A percentile compares a stretch with the other conserved stretches of the same genome.
phyloP scores from a whole-genome alignment of 1,284 basidiomycete genomes.

The Cutaneotrichosporon sp. region DNA sequence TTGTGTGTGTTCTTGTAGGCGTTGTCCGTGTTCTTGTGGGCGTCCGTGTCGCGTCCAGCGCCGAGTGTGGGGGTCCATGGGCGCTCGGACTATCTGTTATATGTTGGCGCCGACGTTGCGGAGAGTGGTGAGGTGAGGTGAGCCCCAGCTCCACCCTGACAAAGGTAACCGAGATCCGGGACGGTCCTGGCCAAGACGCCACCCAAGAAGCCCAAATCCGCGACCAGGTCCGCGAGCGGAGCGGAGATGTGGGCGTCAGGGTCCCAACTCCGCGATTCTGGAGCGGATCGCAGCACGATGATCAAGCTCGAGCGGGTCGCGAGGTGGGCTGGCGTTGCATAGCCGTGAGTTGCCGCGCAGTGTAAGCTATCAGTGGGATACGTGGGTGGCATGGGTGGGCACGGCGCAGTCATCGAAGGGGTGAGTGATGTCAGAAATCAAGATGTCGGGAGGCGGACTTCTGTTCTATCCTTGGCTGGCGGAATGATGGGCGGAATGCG shows the following conservation, averaged over 20 bases:
- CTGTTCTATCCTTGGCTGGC: too few species aligned
- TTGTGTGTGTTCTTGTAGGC: background rate
- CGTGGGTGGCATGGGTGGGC: too few species aligned
- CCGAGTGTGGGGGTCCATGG: background rate
- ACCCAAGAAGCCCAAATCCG: conserved; percentile 1
- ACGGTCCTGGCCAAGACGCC: background rate
- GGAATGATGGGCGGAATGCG: too few species aligned
- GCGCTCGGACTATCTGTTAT: background rate
- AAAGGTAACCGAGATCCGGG: background rate
- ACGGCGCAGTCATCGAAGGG: background rate
- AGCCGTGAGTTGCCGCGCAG: background rate
- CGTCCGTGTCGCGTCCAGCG: background rate
- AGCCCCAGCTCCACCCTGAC: background rate
- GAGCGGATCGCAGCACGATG: background rate
- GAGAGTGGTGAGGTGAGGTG: background rate
- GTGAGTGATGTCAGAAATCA: too few species aligned
- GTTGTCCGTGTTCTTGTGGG: background rate
- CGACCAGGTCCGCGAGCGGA: background rate
- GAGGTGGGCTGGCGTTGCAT: too few species aligned
- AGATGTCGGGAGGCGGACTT: too few species aligned
- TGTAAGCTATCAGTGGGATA: too few species aligned
- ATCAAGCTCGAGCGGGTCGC: too few species aligned
- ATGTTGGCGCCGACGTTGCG: background rate
- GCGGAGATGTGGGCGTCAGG: conserved; percentile 1
- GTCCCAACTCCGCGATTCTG: background rate